Conservation (phyloP, 805 yeast genomes). For the Starmerella cellae region DNA sequence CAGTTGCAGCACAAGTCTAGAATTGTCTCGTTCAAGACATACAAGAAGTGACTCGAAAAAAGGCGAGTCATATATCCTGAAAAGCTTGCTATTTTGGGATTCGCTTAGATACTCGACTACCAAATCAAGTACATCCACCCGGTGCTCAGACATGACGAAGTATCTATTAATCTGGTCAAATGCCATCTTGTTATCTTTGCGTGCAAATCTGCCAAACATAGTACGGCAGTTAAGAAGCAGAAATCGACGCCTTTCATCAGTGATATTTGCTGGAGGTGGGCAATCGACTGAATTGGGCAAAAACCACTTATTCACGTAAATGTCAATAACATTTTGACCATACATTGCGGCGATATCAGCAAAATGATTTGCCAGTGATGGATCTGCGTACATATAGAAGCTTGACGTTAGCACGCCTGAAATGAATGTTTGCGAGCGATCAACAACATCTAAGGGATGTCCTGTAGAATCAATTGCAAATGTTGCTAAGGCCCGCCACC, state of each 20-base stretch:
- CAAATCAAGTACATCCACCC: conserved; percentile 33
- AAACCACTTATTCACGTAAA: conserved; percentile 17
- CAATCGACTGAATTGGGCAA: not conserved
- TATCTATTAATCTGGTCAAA: conserved; percentile 30
- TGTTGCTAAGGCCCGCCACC: conserved; percentile 38
- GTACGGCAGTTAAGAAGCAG: conserved; percentile 34
- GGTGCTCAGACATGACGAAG: conserved; percentile 26
- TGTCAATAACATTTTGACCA: conserved; percentile 21
- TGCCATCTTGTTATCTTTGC: conserved; percentile 29
- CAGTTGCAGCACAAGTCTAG: conserved; percentile 31
- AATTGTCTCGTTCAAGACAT: conserved; percentile 30
- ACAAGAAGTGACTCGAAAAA: conserved; percentile 18
- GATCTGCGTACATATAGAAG: conserved; percentile 15
- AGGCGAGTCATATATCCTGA: conserved; percentile 17
- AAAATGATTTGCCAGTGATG: conserved; percentile 15
- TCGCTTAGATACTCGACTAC: conserved; percentile 23
- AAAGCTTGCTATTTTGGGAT: conserved; percentile 21
- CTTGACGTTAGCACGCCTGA: conserved; percentile 22
- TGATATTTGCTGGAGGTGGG: not conserved
- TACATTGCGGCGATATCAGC: conserved; percentile 17
- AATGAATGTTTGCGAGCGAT: conserved; percentile 26
- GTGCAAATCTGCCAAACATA: conserved; percentile 34
- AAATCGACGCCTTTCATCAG: conserved; percentile 39
- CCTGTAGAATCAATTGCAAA: conserved; percentile 53
- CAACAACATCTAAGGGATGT: conserved; percentile 30